Base-by-base conservation (phyloP, 495 filamentous ascomycete genomes). In the Tuber microsphaerosporum region DNA sequence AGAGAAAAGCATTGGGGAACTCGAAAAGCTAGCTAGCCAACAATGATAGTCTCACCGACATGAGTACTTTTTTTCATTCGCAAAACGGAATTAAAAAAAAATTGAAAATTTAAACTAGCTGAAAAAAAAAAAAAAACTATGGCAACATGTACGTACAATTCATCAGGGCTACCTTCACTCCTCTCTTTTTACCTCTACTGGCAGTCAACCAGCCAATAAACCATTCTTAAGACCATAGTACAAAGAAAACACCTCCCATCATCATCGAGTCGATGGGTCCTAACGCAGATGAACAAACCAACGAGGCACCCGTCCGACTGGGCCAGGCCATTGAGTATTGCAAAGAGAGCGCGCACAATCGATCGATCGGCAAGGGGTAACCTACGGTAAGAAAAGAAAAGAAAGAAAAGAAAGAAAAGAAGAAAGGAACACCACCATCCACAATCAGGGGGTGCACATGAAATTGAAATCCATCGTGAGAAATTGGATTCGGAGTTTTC, bases 351-450 rank as follows among this genome's bases (percentile, higher is more conserved):
- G 26, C 56, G 4, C 3, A 34, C 12, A 65, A 65, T 65, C 56
- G 56, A 65, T 65, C 56, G 56, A 65, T 65, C 56, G 26, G 56
- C 14, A 65, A 65, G 56, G 56, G 56, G 56, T 65, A 65, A 65
- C 56, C 56, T 34, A 34, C 56, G 56, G 26, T 34, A 65, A 7
- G 26, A 34, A 17, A 61, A 61, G 26, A 8, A 65, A 65, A 65
- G 56, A 16, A 65, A 65, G 26, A 14, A 65, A n/a, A n/a, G n/a
- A n/a, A n/a, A n/a, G n/a, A 65, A 45, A 45, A 5, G 56, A 65
- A 65, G 56, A 3, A 65, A 65, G 51, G 51, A 61, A 61, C 51
- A 61, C 5, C 48, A 31, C 6, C 14, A 34, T 17, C 56, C 56
- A 65, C 26, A 65, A 34, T 65, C 26, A 65, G 56, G 56, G 56